phyloP scores from a whole-genome alignment of 305 asterid genomes.

The Fraxinus paxiana region DNA sequence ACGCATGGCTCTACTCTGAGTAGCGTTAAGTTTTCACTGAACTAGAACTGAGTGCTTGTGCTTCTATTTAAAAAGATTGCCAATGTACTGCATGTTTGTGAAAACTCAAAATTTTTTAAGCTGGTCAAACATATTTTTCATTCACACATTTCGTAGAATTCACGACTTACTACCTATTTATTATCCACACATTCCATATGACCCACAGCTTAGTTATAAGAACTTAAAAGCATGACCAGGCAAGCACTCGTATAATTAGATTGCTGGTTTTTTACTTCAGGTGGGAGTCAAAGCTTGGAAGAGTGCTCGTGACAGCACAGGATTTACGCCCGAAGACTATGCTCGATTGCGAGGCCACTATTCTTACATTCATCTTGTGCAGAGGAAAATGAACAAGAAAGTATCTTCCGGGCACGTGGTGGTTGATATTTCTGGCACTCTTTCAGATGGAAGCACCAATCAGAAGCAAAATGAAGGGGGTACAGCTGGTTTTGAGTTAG shows the following conservation, averaged over 20 bases:
- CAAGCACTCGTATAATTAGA: background rate
- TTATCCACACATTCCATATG: background rate
- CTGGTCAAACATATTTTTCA: background rate
- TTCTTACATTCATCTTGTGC: constrained; percentile 61
- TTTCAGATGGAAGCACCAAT: constrained; percentile 28
- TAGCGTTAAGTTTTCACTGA: background rate
- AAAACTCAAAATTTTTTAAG: background rate
- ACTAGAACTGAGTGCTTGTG: background rate
- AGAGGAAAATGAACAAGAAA: constrained; percentile 53
- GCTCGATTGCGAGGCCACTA: constrained; percentile 72
- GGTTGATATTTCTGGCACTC: constrained; percentile 41
- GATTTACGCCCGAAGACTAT: constrained; percentile 64
- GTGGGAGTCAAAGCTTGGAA: constrained; percentile 70
- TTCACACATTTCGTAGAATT: background rate
- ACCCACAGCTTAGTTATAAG: background rate
- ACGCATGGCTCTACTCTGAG: background rate
- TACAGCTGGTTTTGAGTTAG: constrained; percentile 41
- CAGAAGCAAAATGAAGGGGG: constrained; percentile 34
- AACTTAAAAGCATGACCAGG: background rate
- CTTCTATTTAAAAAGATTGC: background rate
- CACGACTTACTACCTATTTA: background rate
- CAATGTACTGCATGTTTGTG: background rate
- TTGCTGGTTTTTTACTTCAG: constrained; percentile 26
- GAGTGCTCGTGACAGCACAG: constrained; percentile 52
- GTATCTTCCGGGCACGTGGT: constrained; percentile 44